Evolutionary conservation across 352 stramenopile genomes (phyloP).

Genomic region (Globisporangium nagaii): DNA sequence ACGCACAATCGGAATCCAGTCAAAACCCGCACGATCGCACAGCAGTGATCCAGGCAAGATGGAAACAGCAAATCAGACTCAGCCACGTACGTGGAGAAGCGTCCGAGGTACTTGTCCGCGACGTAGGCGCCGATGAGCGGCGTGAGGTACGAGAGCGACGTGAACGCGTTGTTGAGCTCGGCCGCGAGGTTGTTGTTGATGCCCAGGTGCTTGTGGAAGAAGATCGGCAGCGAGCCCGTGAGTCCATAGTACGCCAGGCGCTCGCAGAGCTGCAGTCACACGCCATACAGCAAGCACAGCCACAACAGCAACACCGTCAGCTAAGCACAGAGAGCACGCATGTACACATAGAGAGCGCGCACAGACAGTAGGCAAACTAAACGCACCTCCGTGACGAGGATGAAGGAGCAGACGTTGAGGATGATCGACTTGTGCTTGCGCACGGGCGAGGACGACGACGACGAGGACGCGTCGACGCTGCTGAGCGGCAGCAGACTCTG

Average conservation of each 20-base stretch:
- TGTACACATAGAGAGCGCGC: not conserved
- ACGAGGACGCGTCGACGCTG: not conserved
- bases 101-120: conserved; percentile 70
- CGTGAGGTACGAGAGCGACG: conserved; percentile 81
- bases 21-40: too few species aligned
- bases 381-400: conserved; percentile 75
- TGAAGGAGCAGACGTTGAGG: conserved; percentile 83
- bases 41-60: too few species aligned
- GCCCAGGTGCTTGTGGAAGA: conserved; percentile 83
- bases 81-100: conserved; percentile 57
- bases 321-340: not conserved
- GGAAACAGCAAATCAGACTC: not conserved
- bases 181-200: conserved; percentile 76
- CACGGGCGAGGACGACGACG: not conserved
- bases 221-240: conserved; percentile 80
- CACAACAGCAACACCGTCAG: not conserved
- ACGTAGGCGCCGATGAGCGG: conserved; percentile 79
- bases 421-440: conserved; percentile 66
- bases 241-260: conserved; percentile 80
- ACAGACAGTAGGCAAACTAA: not conserved
- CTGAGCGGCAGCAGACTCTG: conserved; percentile 8
- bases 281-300: not conserved
- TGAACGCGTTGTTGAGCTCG: conserved; percentile 84
- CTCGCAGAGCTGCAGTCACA: conserved; percentile 59
- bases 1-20: too few species aligned